Conservation (phyloP, 495 filamentous ascomycete species). For the Achaetomiella virescens region DNA sequence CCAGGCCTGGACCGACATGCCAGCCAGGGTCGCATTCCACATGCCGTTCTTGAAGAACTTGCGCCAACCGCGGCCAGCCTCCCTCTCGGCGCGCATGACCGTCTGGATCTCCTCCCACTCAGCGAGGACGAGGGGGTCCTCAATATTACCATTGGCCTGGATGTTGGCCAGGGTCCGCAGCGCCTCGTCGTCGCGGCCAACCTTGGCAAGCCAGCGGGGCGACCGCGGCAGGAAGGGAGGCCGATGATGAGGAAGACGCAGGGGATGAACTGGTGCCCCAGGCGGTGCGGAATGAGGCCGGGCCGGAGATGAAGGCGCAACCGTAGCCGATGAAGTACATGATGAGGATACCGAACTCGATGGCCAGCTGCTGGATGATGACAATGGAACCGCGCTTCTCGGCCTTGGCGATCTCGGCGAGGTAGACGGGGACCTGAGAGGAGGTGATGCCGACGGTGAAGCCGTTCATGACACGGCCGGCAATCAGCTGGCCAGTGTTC, state of each 20-base stretch:
- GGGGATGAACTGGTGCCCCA: constrained; percentile 72
- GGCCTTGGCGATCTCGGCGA: constrained; percentile 64
- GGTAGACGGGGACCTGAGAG: constrained; percentile 76
- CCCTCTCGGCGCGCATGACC: constrained; percentile 51
- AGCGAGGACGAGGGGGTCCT: constrained; percentile 62
- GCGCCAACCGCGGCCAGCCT: constrained; percentile 50
- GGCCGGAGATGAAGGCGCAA: constrained; percentile 55
- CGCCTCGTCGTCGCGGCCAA: constrained; percentile 61
- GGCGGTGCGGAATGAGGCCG: constrained; percentile 62
- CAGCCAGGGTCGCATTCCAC: constrained; percentile 67
- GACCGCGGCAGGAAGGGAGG: constrained; percentile 65
- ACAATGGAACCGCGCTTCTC: constrained; percentile 63
- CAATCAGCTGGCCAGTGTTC: constrained; percentile 57
- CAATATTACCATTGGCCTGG: constrained; percentile 56
- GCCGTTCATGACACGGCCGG: constrained; percentile 65
- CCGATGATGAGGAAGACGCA: constrained; percentile 56
- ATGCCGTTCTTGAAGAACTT: constrained; percentile 58
- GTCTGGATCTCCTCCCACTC: constrained; percentile 67
- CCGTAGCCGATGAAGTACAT: constrained; percentile 42
- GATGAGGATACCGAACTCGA: constrained; percentile 61
- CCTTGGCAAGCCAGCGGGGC: constrained; percentile 66
- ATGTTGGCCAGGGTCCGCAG: constrained; percentile 62
- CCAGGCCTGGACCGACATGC: constrained; percentile 56
- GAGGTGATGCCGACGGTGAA: constrained; percentile 69
- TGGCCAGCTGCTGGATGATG: constrained; percentile 69